Conservation (phyloP, 2,329 filamentous ascomycete genomes). For the Aspergillus melleus region DNA sequence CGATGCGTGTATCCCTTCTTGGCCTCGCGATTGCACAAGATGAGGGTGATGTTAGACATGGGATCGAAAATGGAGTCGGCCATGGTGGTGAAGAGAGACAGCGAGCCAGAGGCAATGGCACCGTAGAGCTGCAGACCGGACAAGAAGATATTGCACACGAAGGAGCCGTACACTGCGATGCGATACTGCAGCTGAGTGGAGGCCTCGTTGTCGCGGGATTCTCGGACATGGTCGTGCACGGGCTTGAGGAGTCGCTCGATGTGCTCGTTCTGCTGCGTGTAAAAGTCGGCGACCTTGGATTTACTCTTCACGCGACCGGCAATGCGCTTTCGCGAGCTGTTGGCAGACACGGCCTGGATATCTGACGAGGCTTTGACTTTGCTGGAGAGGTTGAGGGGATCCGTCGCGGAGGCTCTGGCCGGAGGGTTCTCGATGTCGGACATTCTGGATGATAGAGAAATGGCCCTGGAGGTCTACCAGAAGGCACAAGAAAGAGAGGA, state of each 20-base stretch:
- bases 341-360: too few species aligned
- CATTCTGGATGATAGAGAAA: too few species aligned
- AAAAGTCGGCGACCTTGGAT: neutral
- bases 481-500: too few species aligned
- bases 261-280: neutral
- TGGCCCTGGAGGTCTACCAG: too few species aligned
- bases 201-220: neutral
- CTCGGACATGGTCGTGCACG: conserved; percentile 1
- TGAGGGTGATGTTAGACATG: neutral
- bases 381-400: too few species aligned
- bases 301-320: too few species aligned
- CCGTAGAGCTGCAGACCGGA: conserved; percentile 1
- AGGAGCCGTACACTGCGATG: neutral
- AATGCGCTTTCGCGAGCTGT: too few species aligned
- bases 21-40: neutral
- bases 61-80: conserved; percentile 1
- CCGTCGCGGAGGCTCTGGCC: too few species aligned
- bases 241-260: conserved; percentile 2
- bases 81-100: conserved; percentile 3
- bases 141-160: neutral
- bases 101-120: neutral
- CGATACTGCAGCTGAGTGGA: neutral
- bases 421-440: too few species aligned
- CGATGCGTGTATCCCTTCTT: neutral
- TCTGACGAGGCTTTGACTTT: too few species aligned